These are phyloP conservation scores for Lanmaoa pseudosensibilis DNA, from an alignment of 768 basidiomycete species.

Conservation along the genomic window DNA sequence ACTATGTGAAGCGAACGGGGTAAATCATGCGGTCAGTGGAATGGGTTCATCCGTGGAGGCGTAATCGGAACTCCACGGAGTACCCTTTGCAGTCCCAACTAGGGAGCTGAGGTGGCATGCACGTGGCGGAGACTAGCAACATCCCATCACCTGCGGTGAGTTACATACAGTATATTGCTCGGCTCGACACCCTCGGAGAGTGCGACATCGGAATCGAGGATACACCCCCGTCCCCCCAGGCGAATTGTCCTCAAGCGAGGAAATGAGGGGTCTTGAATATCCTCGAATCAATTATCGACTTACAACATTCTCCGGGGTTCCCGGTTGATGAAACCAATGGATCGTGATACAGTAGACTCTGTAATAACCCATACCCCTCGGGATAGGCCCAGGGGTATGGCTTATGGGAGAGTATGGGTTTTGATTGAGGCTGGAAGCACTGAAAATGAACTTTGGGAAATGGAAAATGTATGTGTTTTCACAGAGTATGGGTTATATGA, in stretches of 20 bases:
- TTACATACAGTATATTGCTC: not conserved
- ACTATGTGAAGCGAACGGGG: slow-evolving; percentile 15
- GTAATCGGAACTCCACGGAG: slow-evolving; percentile 27
- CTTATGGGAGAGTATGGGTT: no score
- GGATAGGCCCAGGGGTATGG: no score
- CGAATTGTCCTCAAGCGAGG: not conserved
- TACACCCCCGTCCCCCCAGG: not conserved
- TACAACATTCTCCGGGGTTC: slow-evolving; percentile 2
- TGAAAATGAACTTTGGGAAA: no score
- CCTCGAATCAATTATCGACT: not conserved
- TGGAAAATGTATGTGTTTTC: no score
- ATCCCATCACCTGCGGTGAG: not conserved
- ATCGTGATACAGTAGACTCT: no score
- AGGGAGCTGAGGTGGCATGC: slow-evolving; percentile 2
- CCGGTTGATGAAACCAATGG: slow-evolving; percentile 11
- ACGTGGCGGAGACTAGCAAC: slow-evolving; percentile 1
- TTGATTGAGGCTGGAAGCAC: no score
- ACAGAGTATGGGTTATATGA: no score
- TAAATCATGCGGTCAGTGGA: slow-evolving; percentile 14
- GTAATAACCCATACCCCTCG: no score
- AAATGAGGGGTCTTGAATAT: not conserved
- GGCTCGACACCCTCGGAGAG: not conserved
- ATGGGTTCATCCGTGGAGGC: slow-evolving; percentile 8
- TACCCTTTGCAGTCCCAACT: not conserved
- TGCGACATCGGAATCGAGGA: not conserved